Base-by-base conservation (phyloP, 768 basidiomycete species). In the Neoboletus subvelutipes region DNA sequence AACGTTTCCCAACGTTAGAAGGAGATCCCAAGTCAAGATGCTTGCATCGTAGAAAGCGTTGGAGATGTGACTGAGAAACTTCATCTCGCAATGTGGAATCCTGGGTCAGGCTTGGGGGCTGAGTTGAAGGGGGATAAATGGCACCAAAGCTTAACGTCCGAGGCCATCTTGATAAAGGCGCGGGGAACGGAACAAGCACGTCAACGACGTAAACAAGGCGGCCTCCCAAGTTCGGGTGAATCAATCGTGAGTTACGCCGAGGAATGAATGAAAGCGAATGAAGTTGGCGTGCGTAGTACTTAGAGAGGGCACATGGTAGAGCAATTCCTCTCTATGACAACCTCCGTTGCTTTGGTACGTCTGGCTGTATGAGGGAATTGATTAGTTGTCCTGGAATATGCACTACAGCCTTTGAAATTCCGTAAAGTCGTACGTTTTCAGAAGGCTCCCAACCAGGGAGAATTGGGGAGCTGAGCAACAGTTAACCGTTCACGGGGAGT, bases 1-100 rank as follows among this genome's bases (percentile, higher is more conserved):
- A 26, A 63, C 33, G 34, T 63, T 63, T 15, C 62, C 62, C 17
- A 63, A 20, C 1, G 58, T 60, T 29, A 64, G 31, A 17, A 61
- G 18, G 18, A 63, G 8, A 28, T 63, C 62, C 62, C 62, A 63
- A 15, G 40, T n/a, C 0, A 55, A 12, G 26, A 63, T 52, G 39
- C 22, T 3, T 17, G 43, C 13, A 17, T 60, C 52, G 5, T 40
- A 48, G 29, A 43, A 34, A 24, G n/a, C 13, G 18, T 60, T 60
- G 53, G 62, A 64, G 42, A 63, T n/a, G 4, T 46, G 22, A 24
- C 4, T 18, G 20, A 60, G 29, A 13, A 64, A 12, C 20, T 11
- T 45, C 62, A 63, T 63, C 20, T 13, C 54, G 24, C n/a, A 24
- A 13, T 5, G 15, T 29, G 43, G 6, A 50, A 39, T 15, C 17